Conservation (phyloP, 2,329 filamentous ascomycete genomes). For the Thielaviopsis punctulata region DNA sequence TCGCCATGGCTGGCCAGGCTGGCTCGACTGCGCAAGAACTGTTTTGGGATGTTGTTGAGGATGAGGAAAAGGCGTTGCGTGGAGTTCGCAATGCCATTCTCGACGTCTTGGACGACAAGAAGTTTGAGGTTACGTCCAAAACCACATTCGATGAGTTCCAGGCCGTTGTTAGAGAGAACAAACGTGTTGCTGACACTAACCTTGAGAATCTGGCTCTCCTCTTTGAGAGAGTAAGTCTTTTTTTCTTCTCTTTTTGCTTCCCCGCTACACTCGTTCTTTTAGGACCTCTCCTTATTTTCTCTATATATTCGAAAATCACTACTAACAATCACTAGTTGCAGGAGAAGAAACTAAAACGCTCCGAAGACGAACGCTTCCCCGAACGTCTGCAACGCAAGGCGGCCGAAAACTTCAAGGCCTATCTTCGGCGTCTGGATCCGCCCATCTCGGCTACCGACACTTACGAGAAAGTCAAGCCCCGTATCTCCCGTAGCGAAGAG, state of each 20-base stretch:
- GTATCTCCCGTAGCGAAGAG: conserved; percentile 66
- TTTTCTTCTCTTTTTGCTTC: background rate
- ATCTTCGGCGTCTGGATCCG: conserved; percentile 80
- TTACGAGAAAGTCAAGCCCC: conserved; percentile 72
- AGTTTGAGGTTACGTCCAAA: conserved; percentile 73
- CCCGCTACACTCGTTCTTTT: conserved; percentile 6
- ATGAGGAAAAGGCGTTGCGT: conserved; percentile 77
- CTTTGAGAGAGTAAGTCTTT: conserved; percentile 53
- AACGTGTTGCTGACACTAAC: conserved; percentile 74
- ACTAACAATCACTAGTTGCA: conserved; percentile 51
- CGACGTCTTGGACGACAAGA: conserved; percentile 81
- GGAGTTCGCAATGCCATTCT: conserved; percentile 66
- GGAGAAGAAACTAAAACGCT: conserved; percentile 68
- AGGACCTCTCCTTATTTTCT: conserved; percentile 14
- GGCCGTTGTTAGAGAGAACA: conserved; percentile 65
- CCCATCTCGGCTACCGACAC: conserved; percentile 61
- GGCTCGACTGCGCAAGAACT: conserved; percentile 79
- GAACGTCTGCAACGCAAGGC: conserved; percentile 77
- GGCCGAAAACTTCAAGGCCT: conserved; percentile 66
- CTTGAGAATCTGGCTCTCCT: conserved; percentile 62
- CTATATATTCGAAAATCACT: no score
- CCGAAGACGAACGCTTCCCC: conserved; percentile 68
- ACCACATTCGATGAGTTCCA: conserved; percentile 83
- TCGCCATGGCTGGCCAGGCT: conserved; percentile 62
- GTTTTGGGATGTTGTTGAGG: conserved; percentile 91